Evolutionary conservation across 1,284 basidiomycete genomes (phyloP), one percentile per base, ranked within the genome.

Genomic region (Cryptococcus sp.): DNA sequence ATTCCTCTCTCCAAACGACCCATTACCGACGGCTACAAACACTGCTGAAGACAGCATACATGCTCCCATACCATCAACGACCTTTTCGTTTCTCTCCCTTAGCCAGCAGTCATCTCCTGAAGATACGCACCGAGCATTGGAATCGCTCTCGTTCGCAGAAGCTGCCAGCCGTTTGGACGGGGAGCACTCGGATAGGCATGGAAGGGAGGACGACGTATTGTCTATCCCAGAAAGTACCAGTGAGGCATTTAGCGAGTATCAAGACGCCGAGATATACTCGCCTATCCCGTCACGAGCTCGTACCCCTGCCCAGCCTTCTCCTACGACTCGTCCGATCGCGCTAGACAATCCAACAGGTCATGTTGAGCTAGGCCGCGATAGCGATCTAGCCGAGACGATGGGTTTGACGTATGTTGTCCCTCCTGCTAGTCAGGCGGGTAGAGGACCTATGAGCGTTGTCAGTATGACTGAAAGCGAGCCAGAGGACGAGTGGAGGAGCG

Each of bases 11-110:
- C 44, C 20, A 5, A 19, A 11, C 20, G 39, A 34, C 40, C 49
- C 46, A 13, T 23, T 40, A 11, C 34, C 50, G 23, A 46, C 57
- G 29, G 49, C 39, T 26, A 11, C 23, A 48, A 7, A 34, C 34
- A 7, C 46, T 20, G 3, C 41, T 11, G 20, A n/a, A 34, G 25
- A 16, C 50, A 29, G 6, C 41, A 23, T 20, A 46, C 43, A 17
- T 17, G 40, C 29, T 5, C 41, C 57, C 7, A 52, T 49, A 22
- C 53, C 55, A 17, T 61, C 58, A 16, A 62, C 63, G 16, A 61
- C 65, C 3, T 68, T 66, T 51, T 66, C 64, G 3, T 68, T 68
- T 58, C 48, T 68, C 5, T 68, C 67, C 8, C 59, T 68, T 20
- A 61, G 58, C n/a, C 66, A 67, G 45, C 54, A 52, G 11, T 63